A percentile compares a stretch with the other conserved stretches of the same genome.
Evolutionary conservation across 208 protist species (phyloP).

Genomic region (Acanthamoeba castellanii): DNA sequence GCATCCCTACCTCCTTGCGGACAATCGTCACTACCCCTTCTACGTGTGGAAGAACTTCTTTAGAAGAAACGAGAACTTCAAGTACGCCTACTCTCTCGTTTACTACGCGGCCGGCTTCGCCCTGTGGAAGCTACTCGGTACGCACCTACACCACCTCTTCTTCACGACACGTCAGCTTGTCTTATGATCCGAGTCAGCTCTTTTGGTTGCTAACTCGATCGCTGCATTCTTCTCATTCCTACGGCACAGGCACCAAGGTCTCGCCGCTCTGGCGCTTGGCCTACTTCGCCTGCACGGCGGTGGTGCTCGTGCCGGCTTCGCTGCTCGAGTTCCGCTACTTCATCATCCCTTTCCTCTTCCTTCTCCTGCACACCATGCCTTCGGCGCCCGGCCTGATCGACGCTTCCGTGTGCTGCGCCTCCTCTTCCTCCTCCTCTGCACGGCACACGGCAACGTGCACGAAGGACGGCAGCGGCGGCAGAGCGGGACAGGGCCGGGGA

Average conservation of each 20-base stretch:
- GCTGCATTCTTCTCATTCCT: background rate
- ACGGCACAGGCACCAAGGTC: background rate
- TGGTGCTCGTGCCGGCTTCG: conserved; percentile 60
- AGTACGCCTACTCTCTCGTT: conserved; percentile 61
- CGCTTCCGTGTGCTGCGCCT: background rate
- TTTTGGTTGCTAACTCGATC: too few species aligned
- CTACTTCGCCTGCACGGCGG: conserved; percentile 26
- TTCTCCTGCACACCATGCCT: conserved; percentile 70
- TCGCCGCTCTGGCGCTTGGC: conserved; percentile 28
- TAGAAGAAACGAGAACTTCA: background rate
- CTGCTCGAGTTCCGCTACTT: conserved; percentile 80
- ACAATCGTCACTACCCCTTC: conserved; percentile 79
- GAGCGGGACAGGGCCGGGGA: background rate
- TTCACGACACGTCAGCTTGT: background rate
- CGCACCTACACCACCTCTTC: background rate
- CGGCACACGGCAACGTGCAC: background rate
- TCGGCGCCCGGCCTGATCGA: background rate
- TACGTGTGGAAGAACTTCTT: conserved; percentile 80
- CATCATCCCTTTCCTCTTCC: conserved; percentile 69
- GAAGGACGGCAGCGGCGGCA: background rate
- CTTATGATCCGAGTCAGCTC: background rate
- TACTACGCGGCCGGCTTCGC: conserved; percentile 44
- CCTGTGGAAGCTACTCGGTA: conserved; percentile 45
- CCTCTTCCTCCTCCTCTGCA: conserved; percentile 14
- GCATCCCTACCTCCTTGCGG: conserved; percentile 78